A percentile compares a stretch with the other conserved stretches of the same genome.
These are phyloP conservation scores for Colletotrichum sp. DNA, from an alignment of 2,329 filamentous ascomycete species.

Conservation along the genomic window DNA sequence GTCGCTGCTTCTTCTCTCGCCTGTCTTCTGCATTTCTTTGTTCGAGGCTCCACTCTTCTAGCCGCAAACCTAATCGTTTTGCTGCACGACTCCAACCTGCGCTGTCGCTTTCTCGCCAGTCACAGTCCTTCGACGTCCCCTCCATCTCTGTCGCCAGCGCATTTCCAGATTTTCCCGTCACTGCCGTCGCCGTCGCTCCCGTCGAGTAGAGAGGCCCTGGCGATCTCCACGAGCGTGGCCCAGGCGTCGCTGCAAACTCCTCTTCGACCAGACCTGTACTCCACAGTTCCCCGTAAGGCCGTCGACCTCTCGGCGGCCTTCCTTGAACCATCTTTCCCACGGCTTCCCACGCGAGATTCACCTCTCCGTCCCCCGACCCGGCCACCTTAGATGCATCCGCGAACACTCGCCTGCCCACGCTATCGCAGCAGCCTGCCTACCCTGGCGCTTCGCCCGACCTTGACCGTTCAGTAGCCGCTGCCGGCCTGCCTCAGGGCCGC, in stretches of 20 bases:
- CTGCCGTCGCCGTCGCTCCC: background rate
- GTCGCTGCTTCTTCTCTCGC: background rate
- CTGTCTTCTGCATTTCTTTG: constrained; percentile 12
- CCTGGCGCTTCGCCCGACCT: constrained; percentile 26
- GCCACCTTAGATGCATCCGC: constrained; percentile 34
- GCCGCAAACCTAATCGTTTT: constrained; percentile 14
- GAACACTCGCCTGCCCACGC: constrained; percentile 31
- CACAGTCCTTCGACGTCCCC: background rate
- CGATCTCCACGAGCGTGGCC: constrained; percentile 9
- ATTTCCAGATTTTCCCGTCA: background rate
- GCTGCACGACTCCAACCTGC: constrained; percentile 1
- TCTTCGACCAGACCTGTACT: constrained; percentile 8
- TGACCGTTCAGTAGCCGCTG: constrained; percentile 15
- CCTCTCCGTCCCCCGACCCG: constrained; percentile 22
- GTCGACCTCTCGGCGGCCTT: constrained; percentile 52
- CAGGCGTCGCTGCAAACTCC: constrained; percentile 13
- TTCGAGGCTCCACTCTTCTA: constrained; percentile 9
- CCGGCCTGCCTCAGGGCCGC: constrained; percentile 19
- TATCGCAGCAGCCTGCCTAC: constrained; percentile 35
- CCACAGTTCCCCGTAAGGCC: constrained; percentile 40
- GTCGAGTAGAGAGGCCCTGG: constrained; percentile 15
- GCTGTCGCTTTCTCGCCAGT: background rate
- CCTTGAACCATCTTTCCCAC: constrained; percentile 44
- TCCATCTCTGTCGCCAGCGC: background rate
- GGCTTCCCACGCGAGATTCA: constrained; percentile 47